Base-by-base conservation (phyloP, 1,284 basidiomycete species). In the Leccinum subrobustum region DNA sequence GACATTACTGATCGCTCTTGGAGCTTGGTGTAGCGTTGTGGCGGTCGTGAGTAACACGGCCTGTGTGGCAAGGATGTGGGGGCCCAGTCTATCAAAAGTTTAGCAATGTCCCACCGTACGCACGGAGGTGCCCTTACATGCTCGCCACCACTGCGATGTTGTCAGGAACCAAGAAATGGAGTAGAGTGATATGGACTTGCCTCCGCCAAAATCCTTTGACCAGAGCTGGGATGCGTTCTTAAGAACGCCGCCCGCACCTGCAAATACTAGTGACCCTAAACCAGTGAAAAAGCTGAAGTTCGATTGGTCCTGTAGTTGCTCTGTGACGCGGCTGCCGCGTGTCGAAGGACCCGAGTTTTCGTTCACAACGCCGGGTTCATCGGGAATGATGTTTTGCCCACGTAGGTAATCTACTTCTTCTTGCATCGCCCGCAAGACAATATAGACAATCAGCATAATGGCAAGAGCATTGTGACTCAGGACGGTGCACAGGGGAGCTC, bases 181-280 rank as follows among this genome's bases (percentile, higher is more conserved):
- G 6, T 7, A 4, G 12, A 60, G 33, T 29, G 4, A 54, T 52
- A 1, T 51, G 31, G n/a, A 60, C 69, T 67, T 29, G 48, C 69
- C 61, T 57, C 69, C 70, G 51, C 67, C 65, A 18, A 73, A 67
- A 52, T 72, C 72, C 56, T 73, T 72, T 20, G 70, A 71, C 68
- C 69, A 73, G n/a, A 72, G 54, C 50, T 73, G 65, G 35, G 69
- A 65, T 14, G 68, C 71, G 16, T 56, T 70, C 58, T 71, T 68
- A 6, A 18, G 59, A 57, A 71, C 35, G 5, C 72, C 69, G 1
- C 61, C 61, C 47, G 62, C 9, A 23, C 72, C 69, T 8, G 65
- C 58, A 31, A 60, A 52, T 3, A 68, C 35, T 1, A 73, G 50
- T 18, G 56, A 29, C n/a, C 64, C 60, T 20, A 72, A 37, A 27